Conservation (phyloP, 768 basidiomycete species). For the Naganishia vishniacii region DNA sequence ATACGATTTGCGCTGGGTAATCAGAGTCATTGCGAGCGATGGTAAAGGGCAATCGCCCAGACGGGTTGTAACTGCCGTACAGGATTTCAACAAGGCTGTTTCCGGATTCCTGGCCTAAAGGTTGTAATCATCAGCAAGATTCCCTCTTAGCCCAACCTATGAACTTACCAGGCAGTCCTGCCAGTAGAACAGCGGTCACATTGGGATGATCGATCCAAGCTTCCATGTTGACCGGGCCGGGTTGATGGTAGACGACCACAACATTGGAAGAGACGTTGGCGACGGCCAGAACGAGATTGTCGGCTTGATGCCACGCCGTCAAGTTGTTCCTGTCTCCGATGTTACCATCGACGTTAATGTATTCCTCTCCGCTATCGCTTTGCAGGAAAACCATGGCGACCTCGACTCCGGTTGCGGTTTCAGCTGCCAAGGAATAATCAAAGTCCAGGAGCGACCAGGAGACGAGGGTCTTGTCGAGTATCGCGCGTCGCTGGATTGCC, state of each 20-base stretch:
- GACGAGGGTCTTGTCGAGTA: slow-evolving; percentile 61
- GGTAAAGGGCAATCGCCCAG: slow-evolving; percentile 66
- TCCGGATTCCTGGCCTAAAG: slow-evolving; percentile 61
- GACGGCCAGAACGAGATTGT: slow-evolving; percentile 60
- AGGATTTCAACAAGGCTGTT: slow-evolving; percentile 68
- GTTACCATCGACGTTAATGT: slow-evolving; percentile 74
- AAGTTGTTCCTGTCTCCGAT: slow-evolving; percentile 66
- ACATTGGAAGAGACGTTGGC: slow-evolving; percentile 52
- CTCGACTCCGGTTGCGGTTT: slow-evolving; percentile 53
- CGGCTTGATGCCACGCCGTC: slow-evolving; percentile 69
- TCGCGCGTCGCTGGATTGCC: slow-evolving; percentile 69
- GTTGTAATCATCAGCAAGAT: neutral
- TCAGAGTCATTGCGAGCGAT: slow-evolving; percentile 62
- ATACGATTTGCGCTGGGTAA: slow-evolving; percentile 57
- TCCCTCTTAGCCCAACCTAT: too few relatives aligned
- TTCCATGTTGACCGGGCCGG: slow-evolving; percentile 56
- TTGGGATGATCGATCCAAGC: slow-evolving; percentile 72
- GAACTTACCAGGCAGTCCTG: slow-evolving; percentile 22
- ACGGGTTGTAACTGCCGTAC: slow-evolving; percentile 68
- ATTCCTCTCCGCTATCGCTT: slow-evolving; percentile 76
- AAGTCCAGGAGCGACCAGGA: slow-evolving; percentile 69
- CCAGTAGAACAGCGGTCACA: slow-evolving; percentile 62
- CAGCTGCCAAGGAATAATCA: slow-evolving; percentile 54
- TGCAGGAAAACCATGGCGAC: slow-evolving; percentile 76
- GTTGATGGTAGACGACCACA: slow-evolving; percentile 70